Percentiles rank a stretch among this genome's conserved stretches.
phyloP scores from a whole-genome alignment of 345 rosid genomes.

The Aquilaria malaccensis region DNA sequence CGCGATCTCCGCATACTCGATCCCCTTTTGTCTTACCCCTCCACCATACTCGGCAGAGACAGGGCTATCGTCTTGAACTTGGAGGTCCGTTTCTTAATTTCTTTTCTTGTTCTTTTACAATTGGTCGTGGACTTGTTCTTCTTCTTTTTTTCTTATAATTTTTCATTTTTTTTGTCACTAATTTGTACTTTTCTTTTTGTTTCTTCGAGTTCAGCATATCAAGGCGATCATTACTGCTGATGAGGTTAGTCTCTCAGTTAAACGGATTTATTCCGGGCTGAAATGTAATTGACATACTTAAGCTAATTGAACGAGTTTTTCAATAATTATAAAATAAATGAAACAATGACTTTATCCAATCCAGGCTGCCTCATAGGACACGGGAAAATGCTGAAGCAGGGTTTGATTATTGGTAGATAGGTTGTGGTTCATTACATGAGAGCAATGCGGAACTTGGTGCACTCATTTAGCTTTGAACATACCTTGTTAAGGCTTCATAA shows the following conservation, averaged over 20 bases:
- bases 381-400: too few relatives aligned
- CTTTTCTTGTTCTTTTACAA: not conserved
- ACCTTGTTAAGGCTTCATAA: too few relatives aligned
- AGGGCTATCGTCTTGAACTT: constrained; percentile 87
- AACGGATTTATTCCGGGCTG: too few relatives aligned
- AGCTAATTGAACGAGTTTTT: too few relatives aligned
- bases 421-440: too few relatives aligned
- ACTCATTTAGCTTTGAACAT: too few relatives aligned
- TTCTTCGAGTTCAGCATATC: constrained; percentile 50
- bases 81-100: constrained; percentile 40
- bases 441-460: too few relatives aligned
- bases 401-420: too few relatives aligned
- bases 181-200: not conserved
- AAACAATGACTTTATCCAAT: too few relatives aligned
- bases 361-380: too few relatives aligned
- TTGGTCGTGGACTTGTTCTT: not conserved
- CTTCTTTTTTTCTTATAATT: not conserved
- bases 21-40: constrained; percentile 86
- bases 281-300: too few relatives aligned
- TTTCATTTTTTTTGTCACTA: not conserved
- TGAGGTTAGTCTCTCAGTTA: constrained; percentile 49
- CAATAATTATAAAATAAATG: too few relatives aligned
- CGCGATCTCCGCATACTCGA: constrained; percentile 96
- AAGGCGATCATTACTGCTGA: constrained; percentile 94
- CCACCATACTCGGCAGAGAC: constrained; percentile 98